Evolutionary conservation across 2,329 filamentous ascomycete species (phyloP).

Genomic region (Xylariaceae sp.): DNA sequence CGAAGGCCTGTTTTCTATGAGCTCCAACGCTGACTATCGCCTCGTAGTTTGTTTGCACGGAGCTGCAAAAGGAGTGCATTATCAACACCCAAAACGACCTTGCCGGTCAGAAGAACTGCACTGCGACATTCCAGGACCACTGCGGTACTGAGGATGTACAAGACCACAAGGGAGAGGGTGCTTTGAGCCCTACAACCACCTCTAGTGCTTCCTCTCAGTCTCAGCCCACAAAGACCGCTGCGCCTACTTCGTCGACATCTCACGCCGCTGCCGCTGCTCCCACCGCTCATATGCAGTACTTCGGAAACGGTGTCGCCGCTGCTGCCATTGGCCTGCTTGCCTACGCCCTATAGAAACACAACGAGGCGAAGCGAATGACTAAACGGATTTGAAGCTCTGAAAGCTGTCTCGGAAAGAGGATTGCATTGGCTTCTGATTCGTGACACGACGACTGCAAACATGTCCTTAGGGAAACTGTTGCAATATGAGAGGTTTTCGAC

Average conservation of each 20-base stretch:
- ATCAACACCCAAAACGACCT: constrained; percentile 37
- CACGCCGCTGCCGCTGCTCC: constrained; percentile 24
- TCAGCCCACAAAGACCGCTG: constrained; percentile 15
- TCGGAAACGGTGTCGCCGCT: constrained; percentile 44
- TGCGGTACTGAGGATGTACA: constrained; percentile 43
- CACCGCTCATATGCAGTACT: constrained; percentile 29
- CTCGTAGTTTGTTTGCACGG: constrained; percentile 45
- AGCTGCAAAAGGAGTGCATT: constrained; percentile 47
- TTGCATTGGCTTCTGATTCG: background rate
- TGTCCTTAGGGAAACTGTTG: background rate
- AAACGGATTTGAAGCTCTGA: constrained; percentile 6
- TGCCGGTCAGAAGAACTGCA: constrained; percentile 45
- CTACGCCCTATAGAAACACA: constrained; percentile 41
- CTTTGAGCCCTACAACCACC: constrained; percentile 26
- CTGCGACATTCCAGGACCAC: constrained; percentile 40
- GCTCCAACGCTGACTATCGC: constrained; percentile 17
- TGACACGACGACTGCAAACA: background rate
- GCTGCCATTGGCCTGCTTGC: constrained; percentile 49
- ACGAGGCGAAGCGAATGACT: constrained; percentile 8
- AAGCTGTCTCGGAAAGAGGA: background rate
- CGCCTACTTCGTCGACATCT: constrained; percentile 24
- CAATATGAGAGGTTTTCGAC: constrained; percentile 1
- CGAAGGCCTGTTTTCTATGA: background rate
- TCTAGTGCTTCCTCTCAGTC: constrained; percentile 30
- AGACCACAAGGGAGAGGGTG: constrained; percentile 32